These are phyloP conservation scores for Saccharomyces mikatae DNA, from an alignment of 805 yeast genomes.

Conservation along the genomic window DNA sequence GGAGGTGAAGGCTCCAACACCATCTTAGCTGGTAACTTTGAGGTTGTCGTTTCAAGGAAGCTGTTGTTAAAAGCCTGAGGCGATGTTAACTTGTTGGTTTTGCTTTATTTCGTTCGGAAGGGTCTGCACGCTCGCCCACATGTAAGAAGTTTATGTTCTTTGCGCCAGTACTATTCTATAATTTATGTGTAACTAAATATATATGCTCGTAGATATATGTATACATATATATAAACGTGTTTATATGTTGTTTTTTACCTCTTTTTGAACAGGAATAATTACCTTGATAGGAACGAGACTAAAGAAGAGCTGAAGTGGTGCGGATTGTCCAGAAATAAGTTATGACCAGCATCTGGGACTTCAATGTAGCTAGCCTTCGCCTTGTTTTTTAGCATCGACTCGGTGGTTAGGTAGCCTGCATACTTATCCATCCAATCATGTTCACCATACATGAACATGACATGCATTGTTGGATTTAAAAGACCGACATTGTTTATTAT, in stretches of 20 bases:
- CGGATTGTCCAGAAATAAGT: slow-evolving; percentile 63
- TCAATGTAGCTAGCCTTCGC: slow-evolving; percentile 14
- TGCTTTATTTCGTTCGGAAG: background rate
- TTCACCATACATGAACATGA: slow-evolving; percentile 51
- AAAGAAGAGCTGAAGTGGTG: slow-evolving; percentile 43
- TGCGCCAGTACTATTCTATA: background rate
- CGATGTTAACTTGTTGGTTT: background rate
- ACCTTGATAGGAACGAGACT: slow-evolving; percentile 22
- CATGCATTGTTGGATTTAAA: slow-evolving; percentile 28
- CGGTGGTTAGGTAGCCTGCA: slow-evolving; percentile 36
- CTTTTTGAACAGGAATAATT: background rate
- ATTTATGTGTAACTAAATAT: background rate
- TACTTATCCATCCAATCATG: slow-evolving; percentile 65
- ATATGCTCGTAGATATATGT: background rate
- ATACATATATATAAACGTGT: background rate
- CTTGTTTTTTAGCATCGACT: slow-evolving; percentile 7
- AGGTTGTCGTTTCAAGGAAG: background rate
- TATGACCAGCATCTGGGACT: slow-evolving; percentile 58
- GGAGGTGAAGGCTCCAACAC: background rate
- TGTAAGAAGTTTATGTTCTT: background rate
- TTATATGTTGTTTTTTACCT: background rate
- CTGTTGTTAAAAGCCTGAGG: background rate
- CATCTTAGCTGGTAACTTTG: background rate
- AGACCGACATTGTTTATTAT: slow-evolving; percentile 46
- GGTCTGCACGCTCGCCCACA: background rate